A percentile compares a stretch with the other conserved stretches of the same genome.
These are phyloP conservation scores for Populus tomentosa DNA, from an alignment of 441 rosid genomes.

Conservation along the genomic window DNA sequence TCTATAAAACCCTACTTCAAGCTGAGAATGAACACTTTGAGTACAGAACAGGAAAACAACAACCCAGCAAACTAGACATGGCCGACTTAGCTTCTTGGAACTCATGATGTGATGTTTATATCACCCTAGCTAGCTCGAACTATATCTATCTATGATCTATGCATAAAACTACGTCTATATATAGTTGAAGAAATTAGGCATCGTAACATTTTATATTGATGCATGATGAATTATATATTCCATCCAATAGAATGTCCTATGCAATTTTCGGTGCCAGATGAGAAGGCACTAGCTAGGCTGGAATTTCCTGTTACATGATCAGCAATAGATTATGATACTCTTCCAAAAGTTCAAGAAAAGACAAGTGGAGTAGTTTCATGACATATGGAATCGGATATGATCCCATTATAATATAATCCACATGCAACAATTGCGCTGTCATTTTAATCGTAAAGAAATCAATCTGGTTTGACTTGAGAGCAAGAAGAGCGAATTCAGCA, in stretches of 20 bases:
- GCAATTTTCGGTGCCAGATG: not conserved
- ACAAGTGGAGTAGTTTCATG: slow-evolving; percentile 19
- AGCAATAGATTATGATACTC: not conserved
- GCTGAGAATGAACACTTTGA: slow-evolving; percentile 30
- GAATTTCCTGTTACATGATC: not conserved
- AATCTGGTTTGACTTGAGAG: slow-evolving; percentile 1
- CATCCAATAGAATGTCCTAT: not conserved
- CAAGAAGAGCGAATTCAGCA: slow-evolving; percentile 3
- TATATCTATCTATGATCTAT: not conserved
- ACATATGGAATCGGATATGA: not conserved
- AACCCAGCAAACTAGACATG: not conserved
- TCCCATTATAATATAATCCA: not conserved
- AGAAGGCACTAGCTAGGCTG: not conserved
- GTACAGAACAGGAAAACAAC: not conserved
- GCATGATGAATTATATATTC: not conserved
- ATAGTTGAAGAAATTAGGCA: slow-evolving; percentile 5
- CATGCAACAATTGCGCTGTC: not conserved
- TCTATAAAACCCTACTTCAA: slow-evolving; percentile 40
- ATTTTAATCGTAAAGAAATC: not conserved
- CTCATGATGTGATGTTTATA: not conserved
- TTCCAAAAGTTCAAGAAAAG: not conserved
- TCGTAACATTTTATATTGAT: too few species aligned
- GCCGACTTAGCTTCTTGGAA: not conserved
- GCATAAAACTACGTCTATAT: not conserved
- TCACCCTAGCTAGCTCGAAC: not conserved